phyloP scores from a whole-genome alignment of 2,329 filamentous ascomycete genomes.

The Curvularia sp. region DNA sequence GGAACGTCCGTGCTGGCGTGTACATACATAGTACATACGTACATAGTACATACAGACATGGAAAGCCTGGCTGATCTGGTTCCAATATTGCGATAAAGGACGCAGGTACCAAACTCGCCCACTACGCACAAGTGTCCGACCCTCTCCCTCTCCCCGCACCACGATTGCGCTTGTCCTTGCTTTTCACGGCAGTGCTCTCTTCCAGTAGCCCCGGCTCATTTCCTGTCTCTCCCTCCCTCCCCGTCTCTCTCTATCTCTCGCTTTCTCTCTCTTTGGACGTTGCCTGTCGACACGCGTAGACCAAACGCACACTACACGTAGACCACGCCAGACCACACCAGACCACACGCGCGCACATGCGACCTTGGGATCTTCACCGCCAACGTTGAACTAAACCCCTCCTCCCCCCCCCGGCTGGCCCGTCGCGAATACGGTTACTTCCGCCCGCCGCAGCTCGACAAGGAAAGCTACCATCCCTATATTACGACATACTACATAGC shows the following conservation, averaged over 20 bases:
- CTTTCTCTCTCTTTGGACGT: not conserved
- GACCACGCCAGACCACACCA: too few relatives aligned
- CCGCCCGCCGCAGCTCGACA: constrained; percentile 12
- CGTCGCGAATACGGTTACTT: constrained; percentile 18
- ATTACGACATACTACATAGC: constrained; percentile 16
- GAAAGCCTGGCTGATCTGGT: constrained; percentile 8
- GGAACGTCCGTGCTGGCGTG: constrained; percentile 11
- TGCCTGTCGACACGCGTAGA: not conserved
- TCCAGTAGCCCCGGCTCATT: not conserved
- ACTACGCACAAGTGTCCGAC: too few relatives aligned
- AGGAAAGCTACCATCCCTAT: constrained; percentile 5
- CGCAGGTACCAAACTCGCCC: constrained; percentile 19
- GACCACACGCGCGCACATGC: constrained; percentile 1
- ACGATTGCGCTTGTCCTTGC: not conserved
- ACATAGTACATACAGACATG: not conserved
- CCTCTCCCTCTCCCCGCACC: not conserved
- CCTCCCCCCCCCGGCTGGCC: constrained; percentile 1
- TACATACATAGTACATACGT: too few relatives aligned
- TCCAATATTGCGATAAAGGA: constrained; percentile 24
- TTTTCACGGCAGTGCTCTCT: not conserved
- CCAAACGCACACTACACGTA: too few relatives aligned
- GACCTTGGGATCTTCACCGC: constrained; percentile 20
- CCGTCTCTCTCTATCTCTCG: not conserved
- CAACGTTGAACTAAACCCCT: constrained; percentile 16
- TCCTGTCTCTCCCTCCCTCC: not conserved